phyloP scores from a whole-genome alignment of 805 yeast genomes.

The Saturnispora diversa region DNA sequence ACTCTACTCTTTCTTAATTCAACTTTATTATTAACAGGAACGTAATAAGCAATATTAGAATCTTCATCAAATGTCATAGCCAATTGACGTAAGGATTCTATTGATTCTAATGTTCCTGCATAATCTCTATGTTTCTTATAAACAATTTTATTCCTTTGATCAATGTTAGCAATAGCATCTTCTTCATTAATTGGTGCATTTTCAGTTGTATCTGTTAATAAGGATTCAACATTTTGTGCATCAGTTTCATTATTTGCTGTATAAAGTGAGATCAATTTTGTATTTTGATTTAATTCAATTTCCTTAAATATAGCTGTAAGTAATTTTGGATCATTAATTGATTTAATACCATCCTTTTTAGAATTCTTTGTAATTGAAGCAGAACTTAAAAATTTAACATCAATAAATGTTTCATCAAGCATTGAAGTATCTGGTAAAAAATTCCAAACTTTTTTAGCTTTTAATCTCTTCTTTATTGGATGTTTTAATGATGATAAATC shows the following conservation, averaged over 20 bases:
- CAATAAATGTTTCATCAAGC: slow-evolving; percentile 68
- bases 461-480: slow-evolving; percentile 66
- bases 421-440: slow-evolving; percentile 86
- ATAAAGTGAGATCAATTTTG: slow-evolving; percentile 66
- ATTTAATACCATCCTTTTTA: slow-evolving; percentile 29
- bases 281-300: slow-evolving; percentile 56
- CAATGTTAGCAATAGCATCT: slow-evolving; percentile 32
- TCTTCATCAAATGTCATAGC: slow-evolving; percentile 55
- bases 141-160: slow-evolving; percentile 34
- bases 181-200: slow-evolving; percentile 42
- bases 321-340: slow-evolving; percentile 31
- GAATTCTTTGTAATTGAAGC: slow-evolving; percentile 39
- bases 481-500: slow-evolving; percentile 44
- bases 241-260: slow-evolving; percentile 36
- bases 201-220: slow-evolving; percentile 41
- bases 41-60: slow-evolving; percentile 55
- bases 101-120: slow-evolving; percentile 54
- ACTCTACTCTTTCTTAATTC: slow-evolving; percentile 83
- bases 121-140: slow-evolving; percentile 69
- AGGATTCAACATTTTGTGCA: slow-evolving; percentile 35
- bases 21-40: slow-evolving; percentile 69
- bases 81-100: slow-evolving; percentile 51
- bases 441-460: slow-evolving; percentile 72
- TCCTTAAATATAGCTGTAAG: slow-evolving; percentile 66
- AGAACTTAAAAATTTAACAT: slow-evolving; percentile 54